Evolutionary conservation across 768 basidiomycete species (phyloP).

Genomic region (Leccinum uliginosum): DNA sequence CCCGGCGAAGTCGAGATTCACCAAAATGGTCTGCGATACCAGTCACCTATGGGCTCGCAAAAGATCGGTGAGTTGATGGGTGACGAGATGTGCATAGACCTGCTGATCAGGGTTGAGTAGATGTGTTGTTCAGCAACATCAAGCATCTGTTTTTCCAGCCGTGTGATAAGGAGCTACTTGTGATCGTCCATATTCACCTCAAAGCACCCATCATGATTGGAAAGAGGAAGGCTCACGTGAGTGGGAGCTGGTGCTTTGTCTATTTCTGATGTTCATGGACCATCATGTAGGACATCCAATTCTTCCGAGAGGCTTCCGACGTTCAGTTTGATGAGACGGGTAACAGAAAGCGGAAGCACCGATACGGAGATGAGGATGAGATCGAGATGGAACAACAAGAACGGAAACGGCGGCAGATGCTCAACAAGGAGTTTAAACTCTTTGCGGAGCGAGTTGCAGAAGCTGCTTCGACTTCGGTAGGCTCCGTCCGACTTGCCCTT

Average conservation of each 20-base stretch:
- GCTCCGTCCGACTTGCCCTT: conserved; percentile 22
- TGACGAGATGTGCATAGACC: not conserved
- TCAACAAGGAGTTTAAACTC: conserved; percentile 92
- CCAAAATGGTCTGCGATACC: conserved; percentile 92
- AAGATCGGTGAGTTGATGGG: conserved; percentile 67
- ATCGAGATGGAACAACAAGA: conserved; percentile 99
- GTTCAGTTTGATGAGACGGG: conserved; percentile 99
- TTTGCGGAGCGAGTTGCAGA: conserved; percentile 93
- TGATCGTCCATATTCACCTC: conserved; percentile 90
- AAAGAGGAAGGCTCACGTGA: conserved; percentile 93
- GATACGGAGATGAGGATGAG: conserved; percentile 98
- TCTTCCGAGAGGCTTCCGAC: conserved; percentile 96
- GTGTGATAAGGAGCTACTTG: conserved; percentile 92
- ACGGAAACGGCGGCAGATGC: conserved; percentile 76
- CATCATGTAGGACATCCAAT: conserved; percentile 81
- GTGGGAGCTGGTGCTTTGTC: conserved; percentile 21
- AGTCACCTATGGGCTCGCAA: conserved; percentile 80
- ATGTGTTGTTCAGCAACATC: conserved; percentile 94
- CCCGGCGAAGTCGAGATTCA: conserved; percentile 99
- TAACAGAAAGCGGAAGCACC: conserved; percentile 94
- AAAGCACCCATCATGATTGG: conserved; percentile 98
- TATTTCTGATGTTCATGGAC: not conserved
- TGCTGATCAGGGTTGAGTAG: conserved; percentile 37
- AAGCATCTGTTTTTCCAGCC: conserved; percentile 99
- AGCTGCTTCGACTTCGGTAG: conserved; percentile 70